These are phyloP conservation scores for Hypericum androsaemum DNA, from an alignment of 345 rosid genomes.

Conservation along the genomic window DNA sequence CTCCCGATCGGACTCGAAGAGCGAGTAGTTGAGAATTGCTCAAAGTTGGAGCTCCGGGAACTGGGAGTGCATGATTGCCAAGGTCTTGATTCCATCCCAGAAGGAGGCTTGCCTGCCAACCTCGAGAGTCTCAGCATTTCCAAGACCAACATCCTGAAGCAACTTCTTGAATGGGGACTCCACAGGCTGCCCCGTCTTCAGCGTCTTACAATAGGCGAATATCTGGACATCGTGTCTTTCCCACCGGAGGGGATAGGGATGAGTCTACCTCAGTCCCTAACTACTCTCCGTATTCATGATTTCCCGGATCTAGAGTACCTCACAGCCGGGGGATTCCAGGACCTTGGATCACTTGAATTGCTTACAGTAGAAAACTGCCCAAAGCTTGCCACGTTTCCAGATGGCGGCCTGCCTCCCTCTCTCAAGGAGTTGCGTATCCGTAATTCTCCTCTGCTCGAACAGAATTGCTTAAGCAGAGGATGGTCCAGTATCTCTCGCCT, in stretches of 20 bases:
- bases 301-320: conserved; percentile 12
- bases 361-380: too few relatives aligned
- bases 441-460: too few relatives aligned
- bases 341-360: too few relatives aligned
- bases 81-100: conserved; percentile 5
- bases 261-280: conserved; percentile 14
- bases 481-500: too few relatives aligned
- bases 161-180: conserved; percentile 21
- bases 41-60: neutral
- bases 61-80: neutral
- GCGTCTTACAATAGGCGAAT: conserved; percentile 6
- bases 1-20: neutral
- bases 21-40: neutral
- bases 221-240: conserved; percentile 10
- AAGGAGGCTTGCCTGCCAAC: conserved; percentile 8
- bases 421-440: too few relatives aligned
- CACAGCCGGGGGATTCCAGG: too few relatives aligned
- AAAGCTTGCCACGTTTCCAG: too few relatives aligned
- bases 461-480: too few relatives aligned
- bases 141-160: neutral
- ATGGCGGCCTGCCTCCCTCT: too few relatives aligned
- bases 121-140: neutral
- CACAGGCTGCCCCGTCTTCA: conserved; percentile 10
- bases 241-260: conserved; percentile 12
- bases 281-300: neutral